phyloP scores from a whole-genome alignment of 164 flowering plant genomes.

The Dillenia turbinata region DNA sequence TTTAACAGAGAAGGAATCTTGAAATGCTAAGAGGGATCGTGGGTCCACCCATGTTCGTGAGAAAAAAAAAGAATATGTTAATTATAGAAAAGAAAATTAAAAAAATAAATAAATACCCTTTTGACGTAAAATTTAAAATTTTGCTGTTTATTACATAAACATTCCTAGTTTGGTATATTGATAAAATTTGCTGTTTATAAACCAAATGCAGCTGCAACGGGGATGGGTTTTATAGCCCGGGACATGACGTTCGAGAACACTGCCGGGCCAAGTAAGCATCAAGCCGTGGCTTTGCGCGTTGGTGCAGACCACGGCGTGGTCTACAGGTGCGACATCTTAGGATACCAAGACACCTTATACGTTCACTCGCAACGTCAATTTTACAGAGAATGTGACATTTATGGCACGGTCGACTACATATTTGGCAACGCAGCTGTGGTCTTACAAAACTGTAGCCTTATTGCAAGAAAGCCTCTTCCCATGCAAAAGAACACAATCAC shows the following conservation, averaged over 20 bases:
- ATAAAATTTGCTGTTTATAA: too few species aligned
- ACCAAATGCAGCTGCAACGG: slow-evolving; percentile 56
- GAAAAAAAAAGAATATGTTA: too few species aligned
- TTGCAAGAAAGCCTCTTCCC: slow-evolving; percentile 65
- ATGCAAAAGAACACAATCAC: slow-evolving; percentile 72
- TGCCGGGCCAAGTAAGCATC: slow-evolving; percentile 80
- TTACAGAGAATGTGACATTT: slow-evolving; percentile 68
- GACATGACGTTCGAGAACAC: slow-evolving; percentile 75
- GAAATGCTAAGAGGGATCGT: too few species aligned
- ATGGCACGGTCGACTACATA: slow-evolving; percentile 82
- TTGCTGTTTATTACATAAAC: too few species aligned
- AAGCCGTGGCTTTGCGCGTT: slow-evolving; percentile 79
- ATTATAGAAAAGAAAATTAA: too few species aligned
- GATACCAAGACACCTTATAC: slow-evolving; percentile 81
- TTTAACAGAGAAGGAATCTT: too few species aligned
- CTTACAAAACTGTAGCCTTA: slow-evolving; percentile 61
- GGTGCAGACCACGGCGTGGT: slow-evolving; percentile 82
- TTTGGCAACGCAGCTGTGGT: slow-evolving; percentile 89
- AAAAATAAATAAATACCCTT: too few species aligned
- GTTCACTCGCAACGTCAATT: slow-evolving; percentile 82
- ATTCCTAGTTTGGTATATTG: too few species aligned
- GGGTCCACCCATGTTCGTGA: too few species aligned
- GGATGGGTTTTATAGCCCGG: slow-evolving; percentile 68
- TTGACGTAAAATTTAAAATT: too few species aligned
- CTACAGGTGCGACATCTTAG: slow-evolving; percentile 62